These are phyloP conservation scores for Claviceps sp. DNA, from an alignment of 2,329 filamentous ascomycete species.

Conservation along the genomic window DNA sequence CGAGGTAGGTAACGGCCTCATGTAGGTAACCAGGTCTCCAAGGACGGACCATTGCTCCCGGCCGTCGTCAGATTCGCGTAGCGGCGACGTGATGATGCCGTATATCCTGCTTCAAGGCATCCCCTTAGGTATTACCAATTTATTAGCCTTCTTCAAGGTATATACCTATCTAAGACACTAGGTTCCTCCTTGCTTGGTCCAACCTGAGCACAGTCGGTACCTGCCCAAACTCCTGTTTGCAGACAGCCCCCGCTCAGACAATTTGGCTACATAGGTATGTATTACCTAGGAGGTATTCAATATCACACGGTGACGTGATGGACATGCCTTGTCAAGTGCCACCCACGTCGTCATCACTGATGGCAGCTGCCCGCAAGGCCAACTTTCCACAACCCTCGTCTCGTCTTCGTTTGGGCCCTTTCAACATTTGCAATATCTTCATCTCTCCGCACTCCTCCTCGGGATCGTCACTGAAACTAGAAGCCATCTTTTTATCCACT, in stretches of 20 bases:
- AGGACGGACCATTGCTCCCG: neutral
- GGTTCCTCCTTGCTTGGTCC: neutral
- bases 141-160: too few species aligned
- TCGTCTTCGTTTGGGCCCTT: neutral
- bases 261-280: neutral
- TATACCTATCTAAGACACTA: too few species aligned
- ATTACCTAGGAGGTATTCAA: neutral
- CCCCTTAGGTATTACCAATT: too few species aligned
- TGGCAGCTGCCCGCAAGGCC: neutral
- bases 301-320: constrained; percentile 8
- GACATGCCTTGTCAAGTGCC: constrained; percentile 1
- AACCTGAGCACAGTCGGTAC: neutral
- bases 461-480: neutral
- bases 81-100: neutral
- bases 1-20: too few species aligned
- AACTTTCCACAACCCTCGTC: neutral
- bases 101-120: neutral
- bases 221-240: neutral
- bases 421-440: neutral
- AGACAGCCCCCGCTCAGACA: neutral
- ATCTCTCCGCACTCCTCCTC: neutral
- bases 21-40: neutral
- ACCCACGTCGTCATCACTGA: constrained; percentile 1
- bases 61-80: neutral
- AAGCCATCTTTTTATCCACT: neutral